These are phyloP conservation scores for Saccharomyces paradoxus DNA, from an alignment of 805 yeast species.

Conservation along the genomic window DNA sequence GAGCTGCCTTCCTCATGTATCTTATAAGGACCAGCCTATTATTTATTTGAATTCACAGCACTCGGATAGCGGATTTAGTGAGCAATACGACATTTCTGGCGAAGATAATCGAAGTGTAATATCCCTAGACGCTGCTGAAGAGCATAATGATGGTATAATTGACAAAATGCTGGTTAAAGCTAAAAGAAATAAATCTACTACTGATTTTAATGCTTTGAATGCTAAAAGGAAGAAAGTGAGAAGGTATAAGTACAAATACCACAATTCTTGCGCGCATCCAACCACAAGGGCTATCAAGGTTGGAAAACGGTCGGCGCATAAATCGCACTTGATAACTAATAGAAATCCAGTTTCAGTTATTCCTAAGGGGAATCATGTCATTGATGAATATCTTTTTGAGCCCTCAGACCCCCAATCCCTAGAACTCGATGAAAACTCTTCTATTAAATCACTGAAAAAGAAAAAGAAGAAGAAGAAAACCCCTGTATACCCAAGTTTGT, in stretches of 20 bases:
- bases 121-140: not conserved
- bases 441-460: not conserved
- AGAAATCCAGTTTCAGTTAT: not conserved
- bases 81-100: not conserved
- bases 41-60: not conserved
- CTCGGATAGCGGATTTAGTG: not conserved
- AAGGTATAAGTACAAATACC: not conserved
- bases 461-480: constrained; percentile 1
- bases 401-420: not conserved
- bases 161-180: not conserved
- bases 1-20: not conserved
- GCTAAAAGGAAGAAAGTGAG: not conserved
- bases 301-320: not conserved
- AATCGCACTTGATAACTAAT: not conserved
- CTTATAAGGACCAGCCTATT: not conserved
- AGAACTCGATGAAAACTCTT: not conserved
- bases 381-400: not conserved
- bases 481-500: not conserved
- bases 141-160: not conserved
- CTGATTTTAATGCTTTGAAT: not conserved
- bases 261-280: not conserved
- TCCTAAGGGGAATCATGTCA: not conserved
- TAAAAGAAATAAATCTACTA: not conserved
- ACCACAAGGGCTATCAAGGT: not conserved
- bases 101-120: not conserved